A percentile compares a stretch with the other conserved stretches of the same genome.
These are phyloP conservation scores for Gonapodya prolifera DNA, from an alignment of 192 early-diverging fungal species.

Conservation along the genomic window DNA sequence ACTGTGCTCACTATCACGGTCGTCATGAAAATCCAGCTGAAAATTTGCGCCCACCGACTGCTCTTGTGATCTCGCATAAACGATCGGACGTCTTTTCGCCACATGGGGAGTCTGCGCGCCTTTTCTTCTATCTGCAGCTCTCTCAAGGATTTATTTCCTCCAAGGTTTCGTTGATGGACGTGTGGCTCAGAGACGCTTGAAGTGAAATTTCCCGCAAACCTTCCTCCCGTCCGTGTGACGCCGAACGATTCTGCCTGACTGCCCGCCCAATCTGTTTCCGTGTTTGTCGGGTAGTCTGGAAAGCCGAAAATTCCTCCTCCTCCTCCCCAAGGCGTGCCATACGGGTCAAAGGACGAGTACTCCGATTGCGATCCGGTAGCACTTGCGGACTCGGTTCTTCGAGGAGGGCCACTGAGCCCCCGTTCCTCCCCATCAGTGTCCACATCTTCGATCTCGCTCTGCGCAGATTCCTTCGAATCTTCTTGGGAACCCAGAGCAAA, in stretches of 20 bases:
- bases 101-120: background rate
- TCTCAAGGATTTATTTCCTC: too few relatives aligned
- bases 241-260: background rate
- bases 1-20: background rate
- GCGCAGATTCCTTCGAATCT: background rate
- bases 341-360: too few relatives aligned
- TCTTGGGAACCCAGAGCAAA: too few relatives aligned
- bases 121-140: background rate
- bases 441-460: background rate
- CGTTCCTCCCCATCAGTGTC: background rate
- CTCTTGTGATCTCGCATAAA: background rate
- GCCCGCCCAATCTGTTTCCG: background rate
- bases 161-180: background rate
- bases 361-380: too few relatives aligned
- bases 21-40: background rate
- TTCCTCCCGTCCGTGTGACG: background rate
- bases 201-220: too few relatives aligned
- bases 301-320: background rate
- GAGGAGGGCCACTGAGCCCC: too few relatives aligned
- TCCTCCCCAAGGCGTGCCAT: background rate
- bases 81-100: background rate
- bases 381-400: too few relatives aligned
- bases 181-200: background rate
- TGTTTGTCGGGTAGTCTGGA: background rate
- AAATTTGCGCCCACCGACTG: background rate